Base-by-base conservation (phyloP, 345 rosid genomes). In the Rhizophora apiculata region DNA sequence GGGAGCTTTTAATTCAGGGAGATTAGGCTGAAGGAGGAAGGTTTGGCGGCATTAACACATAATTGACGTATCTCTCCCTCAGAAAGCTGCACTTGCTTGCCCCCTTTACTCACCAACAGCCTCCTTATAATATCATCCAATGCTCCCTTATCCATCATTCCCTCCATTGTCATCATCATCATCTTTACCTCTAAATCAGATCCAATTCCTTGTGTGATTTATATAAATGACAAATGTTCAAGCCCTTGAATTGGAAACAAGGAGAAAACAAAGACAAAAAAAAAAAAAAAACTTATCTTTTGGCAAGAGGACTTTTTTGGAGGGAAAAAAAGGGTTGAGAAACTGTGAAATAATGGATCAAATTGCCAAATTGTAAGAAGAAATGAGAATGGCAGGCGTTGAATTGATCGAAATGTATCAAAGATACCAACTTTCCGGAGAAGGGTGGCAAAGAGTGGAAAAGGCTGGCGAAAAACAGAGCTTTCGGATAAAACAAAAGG, bases 61-160 rank as follows among this genome's bases (percentile, higher is more conserved):
- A 96, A 90, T 83, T 90, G 99, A 68, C 99, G 97, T 88, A 96
- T 92, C 89, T 96, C 99, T 56, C 82, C 82, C 82, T 96, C 99
- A 0, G 99, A 96, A 22, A 92, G 86, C 88, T 92, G 98, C 58
- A 90, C 99, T 74, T 92, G 99, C 73, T 88, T 92, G 10, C 91
- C 87, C 67, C 96, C 98, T 90, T 78, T 89, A 6, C 99, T 96
- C 48, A 90, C 98, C 77, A 96, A 76, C 29, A 96, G 77, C 81
- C 98, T 89, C 80, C 93, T 83, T 67, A 96, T 88, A 20, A 96
- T 89, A 77, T 96, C 99, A 85, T 96, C 98, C 90, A 96, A 74
- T 3, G 83, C 90, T 48, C 85, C 81, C 73, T 77, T 85, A 81
- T 92, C 95, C 92, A 90, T 86, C 80, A 68, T 77, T 43, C 80